Conservation (phyloP, 179 eudicot genomes). For the Silene coronaria region DNA sequence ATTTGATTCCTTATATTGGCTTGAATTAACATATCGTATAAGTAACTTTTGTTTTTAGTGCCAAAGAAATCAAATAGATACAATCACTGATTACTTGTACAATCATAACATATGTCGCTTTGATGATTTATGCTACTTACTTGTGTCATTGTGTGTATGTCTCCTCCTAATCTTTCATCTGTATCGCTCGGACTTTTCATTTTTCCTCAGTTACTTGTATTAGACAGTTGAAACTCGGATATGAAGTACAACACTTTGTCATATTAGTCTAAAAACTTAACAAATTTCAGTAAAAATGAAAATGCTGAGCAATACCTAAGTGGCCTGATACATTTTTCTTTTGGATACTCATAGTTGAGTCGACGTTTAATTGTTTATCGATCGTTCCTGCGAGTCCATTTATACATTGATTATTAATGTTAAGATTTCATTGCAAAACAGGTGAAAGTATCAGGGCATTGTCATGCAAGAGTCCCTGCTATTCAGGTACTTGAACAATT, state of each 20-base stretch:
- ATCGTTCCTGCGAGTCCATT: neutral
- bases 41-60: neutral
- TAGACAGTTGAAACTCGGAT: neutral
- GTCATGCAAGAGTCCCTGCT: constrained; percentile 5
- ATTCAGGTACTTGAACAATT: constrained; percentile 16
- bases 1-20: neutral
- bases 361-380: neutral
- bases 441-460: constrained; percentile 9
- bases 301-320: neutral
- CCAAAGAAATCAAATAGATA: neutral
- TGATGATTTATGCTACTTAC: neutral
- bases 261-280: neutral
- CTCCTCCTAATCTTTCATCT: neutral
- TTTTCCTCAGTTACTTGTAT: neutral
- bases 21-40: neutral
- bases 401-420: constrained; percentile 1
- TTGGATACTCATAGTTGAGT: neutral
- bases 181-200: neutral
- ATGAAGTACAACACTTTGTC: neutral
- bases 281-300: no score
- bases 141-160: neutral
- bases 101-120: neutral
- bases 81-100: neutral
- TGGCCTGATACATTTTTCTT: neutral
- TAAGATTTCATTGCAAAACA: constrained; percentile 1